A percentile compares a stretch with the other conserved stretches of the same genome.
These are phyloP conservation scores for Elongisporangium prolatum DNA, from an alignment of 352 stramenopile species.

Conservation along the genomic window DNA sequence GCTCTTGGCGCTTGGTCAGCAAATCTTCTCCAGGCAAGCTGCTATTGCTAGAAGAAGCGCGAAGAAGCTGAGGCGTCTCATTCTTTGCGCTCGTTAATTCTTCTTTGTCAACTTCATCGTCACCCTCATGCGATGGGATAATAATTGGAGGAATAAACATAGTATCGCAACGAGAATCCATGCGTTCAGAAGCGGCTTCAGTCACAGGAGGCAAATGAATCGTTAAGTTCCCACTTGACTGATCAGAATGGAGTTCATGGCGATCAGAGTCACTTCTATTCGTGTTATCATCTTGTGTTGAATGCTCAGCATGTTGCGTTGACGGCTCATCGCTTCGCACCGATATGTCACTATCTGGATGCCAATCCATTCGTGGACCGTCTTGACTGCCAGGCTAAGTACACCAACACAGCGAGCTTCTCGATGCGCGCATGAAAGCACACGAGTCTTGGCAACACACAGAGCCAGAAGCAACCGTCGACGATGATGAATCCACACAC, in stretches of 20 bases:
- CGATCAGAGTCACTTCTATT: neutral
- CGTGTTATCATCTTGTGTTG: neutral
- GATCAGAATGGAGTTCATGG: neutral
- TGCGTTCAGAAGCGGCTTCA: neutral
- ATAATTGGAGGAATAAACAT: neutral
- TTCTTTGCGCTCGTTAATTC: neutral
- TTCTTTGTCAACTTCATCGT: neutral
- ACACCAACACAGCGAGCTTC: neutral
- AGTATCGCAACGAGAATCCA: neutral
- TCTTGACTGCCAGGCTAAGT: neutral
- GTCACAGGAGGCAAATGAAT: neutral
- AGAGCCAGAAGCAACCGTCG: neutral
- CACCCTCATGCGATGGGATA: neutral
- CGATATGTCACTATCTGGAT: neutral
- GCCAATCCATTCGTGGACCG: neutral
- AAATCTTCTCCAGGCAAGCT: neutral
- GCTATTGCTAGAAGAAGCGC: neutral
- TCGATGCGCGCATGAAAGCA: neutral
- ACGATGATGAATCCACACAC: neutral
- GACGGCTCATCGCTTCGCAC: neutral
- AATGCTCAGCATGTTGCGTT: neutral
- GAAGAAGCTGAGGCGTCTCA: neutral
- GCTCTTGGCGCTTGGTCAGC: neutral
- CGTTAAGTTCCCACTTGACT: neutral
- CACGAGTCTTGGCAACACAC: neutral